Base-by-base conservation (phyloP, 768 basidiomycete species). In the Mycena vulgaris region DNA sequence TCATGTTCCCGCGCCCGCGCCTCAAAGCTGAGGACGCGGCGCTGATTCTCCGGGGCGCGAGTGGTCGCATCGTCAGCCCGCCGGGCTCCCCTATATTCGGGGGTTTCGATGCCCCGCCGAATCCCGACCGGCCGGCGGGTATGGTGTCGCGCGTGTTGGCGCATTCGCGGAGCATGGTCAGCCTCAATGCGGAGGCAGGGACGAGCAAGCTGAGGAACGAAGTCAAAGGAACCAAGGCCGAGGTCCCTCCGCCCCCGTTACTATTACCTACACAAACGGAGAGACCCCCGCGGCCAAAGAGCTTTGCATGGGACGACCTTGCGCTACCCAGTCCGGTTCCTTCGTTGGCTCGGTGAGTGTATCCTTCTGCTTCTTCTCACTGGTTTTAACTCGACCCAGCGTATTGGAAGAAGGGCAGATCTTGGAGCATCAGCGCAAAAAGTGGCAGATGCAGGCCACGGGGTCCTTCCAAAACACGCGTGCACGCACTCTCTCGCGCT, bases 1-100 rank as follows among this genome's bases (percentile, higher is more conserved):
- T 95, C 11, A 78, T 95, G 28, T 91, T 94, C 64, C 94, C 94
- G 3, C 88, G 92, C 1, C 94, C 94, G 16, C 85, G 93, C 58
- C 87, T 95, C 74, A 89, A 87, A 75, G 66, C 89, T 67, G 87
- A 85, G 71, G 75, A 25, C 64, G 76, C 67, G 68, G 66, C 65
- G 48, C 65, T 59, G 40, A 55, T 62, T 51, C 63, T 73, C 6
- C 55, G 52, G 2, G 68, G 66, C 10, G 72, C 73, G 31, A 82
- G 65, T 66, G 81, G 72, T 16, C 75, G 83, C 33, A 83, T 86
- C 27, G 82, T 88, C 60, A 89, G 87, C 68, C 88, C 90, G 1
- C 88, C 87, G 14, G 81, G 71, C 8, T 86, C 83, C 48, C 89
- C 88, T 45, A 60, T 86, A 27, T 21, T 75, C 62, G 53, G 72